Base-by-base conservation (phyloP, 768 basidiomycete genomes). In the Tricholoma flavovirens region DNA sequence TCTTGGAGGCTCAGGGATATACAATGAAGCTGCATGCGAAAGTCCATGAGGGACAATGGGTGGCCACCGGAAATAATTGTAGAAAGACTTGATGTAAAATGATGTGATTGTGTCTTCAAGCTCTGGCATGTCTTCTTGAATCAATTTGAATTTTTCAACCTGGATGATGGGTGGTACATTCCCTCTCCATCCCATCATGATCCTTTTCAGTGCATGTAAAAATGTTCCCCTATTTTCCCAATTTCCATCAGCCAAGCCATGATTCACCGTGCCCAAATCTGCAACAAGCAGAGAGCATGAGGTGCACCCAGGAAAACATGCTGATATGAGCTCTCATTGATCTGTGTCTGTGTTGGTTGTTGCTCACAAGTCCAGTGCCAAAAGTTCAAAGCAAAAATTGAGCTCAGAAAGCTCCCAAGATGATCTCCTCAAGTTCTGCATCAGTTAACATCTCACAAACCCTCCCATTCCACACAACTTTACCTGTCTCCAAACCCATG, bases 31-130 rank as follows among this genome's bases (percentile, higher is more conserved):
- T 11, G 5, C 22, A 46, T 54, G 42, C 10, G 53, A 59, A 21
- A 61, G 58, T 11, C 48, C 32, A 22, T 21, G 17, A 15, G 57
- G 55, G 26, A 61, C 45, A 32, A 59, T 51, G 7, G 55, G 55
- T 38, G 60, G 40, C 14, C 19, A 55, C 17, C 33, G 14, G 36
- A 61, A 61, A 43, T 59, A 42, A 21, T 54, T 54, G 38, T 40
- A 61, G 19, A 56, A 61, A 11, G 46, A 55, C 32, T 61, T 50
- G 0, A 40, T 53, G 48, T 58, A 61, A 21, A 53, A 54, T 12
- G 9, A 2, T 17, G 57, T 45, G 2, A 57, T n/a, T 4, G 6
- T 49, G 12, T 24, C 24, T 45, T 61, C 55, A 6, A 61, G 51
- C 19, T 56, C 49, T 11, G 54, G 42, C 5, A 55, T 24, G 9